A percentile compares a stretch with the other conserved stretches of the same genome.
Evolutionary conservation across 108 stramenopile genomes (phyloP).

Genomic region (Conticribra weissflogii): DNA sequence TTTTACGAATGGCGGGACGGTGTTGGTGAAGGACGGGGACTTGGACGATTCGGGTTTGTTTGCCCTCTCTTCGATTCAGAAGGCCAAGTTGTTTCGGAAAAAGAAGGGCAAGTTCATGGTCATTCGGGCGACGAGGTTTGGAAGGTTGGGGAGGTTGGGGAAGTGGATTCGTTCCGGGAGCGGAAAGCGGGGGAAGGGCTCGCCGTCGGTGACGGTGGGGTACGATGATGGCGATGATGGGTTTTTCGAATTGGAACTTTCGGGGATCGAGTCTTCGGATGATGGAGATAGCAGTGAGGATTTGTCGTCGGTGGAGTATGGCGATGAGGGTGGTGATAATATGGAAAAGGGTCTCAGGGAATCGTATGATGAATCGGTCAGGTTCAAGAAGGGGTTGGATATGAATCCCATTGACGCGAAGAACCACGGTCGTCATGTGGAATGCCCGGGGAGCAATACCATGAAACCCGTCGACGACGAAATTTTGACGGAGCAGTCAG

Average conservation of each 20-base stretch:
- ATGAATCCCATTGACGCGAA: conserved; percentile 33
- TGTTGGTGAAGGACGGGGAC: conserved; percentile 20
- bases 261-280: conserved; percentile 19
- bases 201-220: conserved; percentile 4
- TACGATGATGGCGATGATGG: conserved; percentile 35
- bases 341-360: conserved; percentile 34
- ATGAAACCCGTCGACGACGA: conserved; percentile 35
- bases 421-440: background rate
- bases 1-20: conserved; percentile 6
- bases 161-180: background rate
- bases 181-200: conserved; percentile 1
- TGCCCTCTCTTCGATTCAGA: background rate
- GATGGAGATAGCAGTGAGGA: conserved; percentile 7
- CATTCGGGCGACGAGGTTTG: background rate
- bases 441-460: conserved; percentile 5
- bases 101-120: background rate
- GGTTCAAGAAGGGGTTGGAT: conserved; percentile 26
- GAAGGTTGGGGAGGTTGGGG: background rate
- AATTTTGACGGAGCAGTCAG: conserved; percentile 7
- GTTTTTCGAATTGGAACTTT: conserved; percentile 27
- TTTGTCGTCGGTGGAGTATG: conserved; percentile 11
- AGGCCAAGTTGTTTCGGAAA: background rate
- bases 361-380: conserved; percentile 30
- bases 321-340: conserved; percentile 27
- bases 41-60: background rate